Conservation (phyloP, 768 basidiomycete species). For the Xerocomus spinulosus region DNA sequence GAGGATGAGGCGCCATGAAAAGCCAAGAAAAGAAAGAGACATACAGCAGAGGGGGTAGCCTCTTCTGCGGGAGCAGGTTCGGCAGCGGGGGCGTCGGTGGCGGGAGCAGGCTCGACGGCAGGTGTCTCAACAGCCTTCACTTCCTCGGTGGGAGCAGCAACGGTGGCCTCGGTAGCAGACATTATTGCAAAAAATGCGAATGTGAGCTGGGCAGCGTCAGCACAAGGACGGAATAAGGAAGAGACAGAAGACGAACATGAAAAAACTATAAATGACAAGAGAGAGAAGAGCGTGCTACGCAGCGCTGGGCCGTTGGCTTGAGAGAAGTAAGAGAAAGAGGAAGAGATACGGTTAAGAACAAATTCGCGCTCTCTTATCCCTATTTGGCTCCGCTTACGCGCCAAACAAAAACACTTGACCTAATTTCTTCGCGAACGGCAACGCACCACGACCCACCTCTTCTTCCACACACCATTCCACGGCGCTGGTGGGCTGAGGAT, state of each 20-base stretch:
- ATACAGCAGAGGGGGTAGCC: conserved; percentile 33
- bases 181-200: conserved; percentile 65
- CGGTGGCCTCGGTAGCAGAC: conserved; percentile 67
- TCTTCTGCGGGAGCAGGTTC: conserved; percentile 31
- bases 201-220: conserved; percentile 42
- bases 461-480: conserved; percentile 3
- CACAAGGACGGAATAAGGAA: conserved; percentile 1
- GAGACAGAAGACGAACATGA: conserved; percentile 36
- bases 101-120: conserved; percentile 27
- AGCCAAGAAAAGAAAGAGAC: conserved; percentile 9
- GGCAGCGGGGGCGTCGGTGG: conserved; percentile 27
- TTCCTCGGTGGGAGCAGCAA: conserved; percentile 50
- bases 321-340: conserved; percentile 59
- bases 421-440: conserved; percentile 20
- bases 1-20: neutral
- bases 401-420: conserved; percentile 37
- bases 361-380: conserved; percentile 39
- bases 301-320: conserved; percentile 45
- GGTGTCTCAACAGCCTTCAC: conserved; percentile 44
- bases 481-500: conserved; percentile 4
- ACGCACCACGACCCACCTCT: conserved; percentile 6
- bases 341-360: conserved; percentile 35
- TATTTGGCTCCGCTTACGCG: conserved; percentile 39
- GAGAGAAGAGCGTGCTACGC: conserved; percentile 59
- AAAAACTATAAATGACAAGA: conserved; percentile 53